A percentile compares a stretch with the other conserved stretches of the same genome.
These are phyloP conservation scores for Globisporangium heterothallicum DNA, from an alignment of 352 stramenopile species.

Conservation along the genomic window DNA sequence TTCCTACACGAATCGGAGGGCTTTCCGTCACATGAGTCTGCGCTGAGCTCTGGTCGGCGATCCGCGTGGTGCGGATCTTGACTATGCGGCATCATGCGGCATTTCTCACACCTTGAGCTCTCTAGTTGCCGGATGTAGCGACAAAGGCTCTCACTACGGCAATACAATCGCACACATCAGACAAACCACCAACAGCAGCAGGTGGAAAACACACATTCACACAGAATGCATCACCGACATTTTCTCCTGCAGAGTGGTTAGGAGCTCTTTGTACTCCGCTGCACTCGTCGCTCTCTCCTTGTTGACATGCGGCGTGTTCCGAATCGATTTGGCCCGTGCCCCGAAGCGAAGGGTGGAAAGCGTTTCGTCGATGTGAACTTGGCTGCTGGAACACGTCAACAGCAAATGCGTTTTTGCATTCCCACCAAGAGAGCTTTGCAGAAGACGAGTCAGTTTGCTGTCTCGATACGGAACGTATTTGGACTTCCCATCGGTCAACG, in stretches of 20 bases:
- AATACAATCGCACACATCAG: not conserved
- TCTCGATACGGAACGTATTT: conserved; percentile 77
- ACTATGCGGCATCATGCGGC: not conserved
- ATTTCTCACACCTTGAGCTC: conserved; percentile 12
- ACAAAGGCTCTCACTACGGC: conserved; percentile 34
- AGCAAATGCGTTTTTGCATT: conserved; percentile 88
- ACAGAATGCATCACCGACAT: conserved; percentile 30
- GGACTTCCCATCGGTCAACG: conserved; percentile 33
- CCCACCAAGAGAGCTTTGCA: conserved; percentile 83
- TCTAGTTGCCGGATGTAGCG: conserved; percentile 54
- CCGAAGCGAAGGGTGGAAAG: conserved; percentile 89
- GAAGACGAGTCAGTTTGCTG: conserved; percentile 84
- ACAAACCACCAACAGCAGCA: conserved; percentile 68
- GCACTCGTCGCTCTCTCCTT: conserved; percentile 27
- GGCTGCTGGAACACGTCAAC: conserved; percentile 41
- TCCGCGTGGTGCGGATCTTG: not conserved
- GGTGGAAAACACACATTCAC: not conserved
- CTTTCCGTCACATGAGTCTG: too few species aligned
- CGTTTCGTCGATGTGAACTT: conserved; percentile 53
- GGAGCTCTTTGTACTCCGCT: conserved; percentile 21
- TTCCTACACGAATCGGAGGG: too few species aligned
- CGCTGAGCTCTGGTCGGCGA: not conserved
- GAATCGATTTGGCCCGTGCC: conserved; percentile 79
- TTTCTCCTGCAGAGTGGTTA: conserved; percentile 48
- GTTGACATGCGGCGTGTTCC: conserved; percentile 70